Evolutionary conservation across 108 stramenopile species (phyloP), one percentile per base, ranked within the genome.

Genomic region (Discostella stelligeroides): DNA sequence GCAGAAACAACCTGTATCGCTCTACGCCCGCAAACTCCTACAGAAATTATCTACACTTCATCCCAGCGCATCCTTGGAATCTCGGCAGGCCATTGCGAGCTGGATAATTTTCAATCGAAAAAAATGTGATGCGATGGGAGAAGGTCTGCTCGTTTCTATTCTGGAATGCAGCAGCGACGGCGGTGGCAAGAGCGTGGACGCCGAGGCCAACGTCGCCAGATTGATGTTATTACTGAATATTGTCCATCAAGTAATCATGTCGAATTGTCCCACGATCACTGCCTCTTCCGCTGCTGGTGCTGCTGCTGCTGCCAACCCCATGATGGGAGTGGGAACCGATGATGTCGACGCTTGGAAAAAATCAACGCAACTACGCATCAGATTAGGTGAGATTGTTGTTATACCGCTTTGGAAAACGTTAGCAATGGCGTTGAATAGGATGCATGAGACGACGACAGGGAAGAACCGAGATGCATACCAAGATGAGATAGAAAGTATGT

Each of bases 311-410:
- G 50, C 51, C 15, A 50, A 53, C 20, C 5, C 42, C 20, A 1
- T 25, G 18, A 1, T 25, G 18, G 45, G 23, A 18, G 15, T 5
- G 4, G 50, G 50, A 21, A 47, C 60, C 18, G 55, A 39, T 38
- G 68, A 75, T 48, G 43, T 48, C 1, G 60, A 68, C 34, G 68
- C 64, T 47, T 89, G 82, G 82, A 77, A 82, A 25, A 68, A 67
- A 51, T 45, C 69, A 14, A 40, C 63, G 28, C 79, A 79, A 21
- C 49, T 92, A 43, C 84, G 91, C 39, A 41, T 60, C 10, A 64
- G 64, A 18, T 23, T 92, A 50, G 91, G 84, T 13, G 87, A 88
- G 63, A 42, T 64, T 11, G 73, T 76, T 15, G 38, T 92, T 15
- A 21, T 71, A 12, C 86, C 88, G 1, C 51, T 72, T 17, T 38